Base-by-base conservation (phyloP, 2,329 filamentous ascomycete genomes). In the Chrysosporium keratinophilum region DNA sequence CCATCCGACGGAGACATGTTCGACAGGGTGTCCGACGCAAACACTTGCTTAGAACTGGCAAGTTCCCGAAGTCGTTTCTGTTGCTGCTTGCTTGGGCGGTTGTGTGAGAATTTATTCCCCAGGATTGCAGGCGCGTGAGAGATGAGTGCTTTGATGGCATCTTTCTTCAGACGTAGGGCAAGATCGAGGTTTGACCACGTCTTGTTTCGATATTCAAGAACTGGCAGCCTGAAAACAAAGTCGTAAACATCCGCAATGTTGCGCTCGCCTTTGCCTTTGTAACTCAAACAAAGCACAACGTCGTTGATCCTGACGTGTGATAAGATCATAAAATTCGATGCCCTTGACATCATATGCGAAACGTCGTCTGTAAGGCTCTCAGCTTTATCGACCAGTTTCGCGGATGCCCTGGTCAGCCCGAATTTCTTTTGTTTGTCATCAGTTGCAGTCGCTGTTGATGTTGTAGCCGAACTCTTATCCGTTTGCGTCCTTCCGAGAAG, bases 121-220 rank as follows among this genome's bases (percentile, higher is more conserved):
- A 98, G 88, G 61, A 98, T 96, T 54, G 93, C 89, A 35, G 93
- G 93, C 0, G 91, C 90, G 65, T 98, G 93, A 1, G 88, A 93
- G 63, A 98, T 94, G 44, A 98, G 78, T 0, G 93, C 91, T 64
- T 89, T 87, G 65, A 95, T 88, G 55, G 97, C 87, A 45, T 95
- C 90, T 66, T 90, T 94, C 74, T 98, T 97, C 52, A 98, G 78
- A 12, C 89, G 86, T 46, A 97, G 77, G 0, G 91, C 90, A 9
- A 98, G 80, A 64, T 98, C 93, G 5, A 98, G 79, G 67, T 97
- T 98, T 5, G 89, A 96, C 93, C 93, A 98, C 7, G 90, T 97
- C 76, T 98, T 98, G 77, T 98, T 98, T 59, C 88, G 83, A 73
- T 95, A 97, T 68, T 98, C 93, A 45, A 98, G 83, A 1, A 87